Percentiles rank a stretch among this genome's conserved stretches.
Conservation (phyloP, 2,329 filamentous ascomycete species). For the Neurospora crassa region DNA sequence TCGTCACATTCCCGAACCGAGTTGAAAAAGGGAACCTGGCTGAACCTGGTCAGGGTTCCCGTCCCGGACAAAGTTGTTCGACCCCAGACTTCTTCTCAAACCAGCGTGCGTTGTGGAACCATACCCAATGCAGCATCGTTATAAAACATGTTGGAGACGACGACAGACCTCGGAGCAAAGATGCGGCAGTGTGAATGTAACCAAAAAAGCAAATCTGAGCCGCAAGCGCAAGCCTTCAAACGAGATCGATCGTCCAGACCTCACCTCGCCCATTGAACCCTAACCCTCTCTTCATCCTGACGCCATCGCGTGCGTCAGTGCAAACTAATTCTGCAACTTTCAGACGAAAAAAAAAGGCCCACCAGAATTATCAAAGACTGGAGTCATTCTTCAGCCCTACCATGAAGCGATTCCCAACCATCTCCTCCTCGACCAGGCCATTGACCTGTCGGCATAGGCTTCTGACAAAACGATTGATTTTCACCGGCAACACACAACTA, state of each 20-base stretch:
- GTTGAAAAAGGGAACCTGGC: neutral
- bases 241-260: neutral
- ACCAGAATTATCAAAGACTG: neutral
- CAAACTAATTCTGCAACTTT: neutral
- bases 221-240: no score
- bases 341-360: slow-evolving; percentile 1
- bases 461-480: neutral
- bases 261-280: neutral
- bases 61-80: neutral
- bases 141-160: neutral
- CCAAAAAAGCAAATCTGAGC: neutral
- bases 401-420: slow-evolving; percentile 5
- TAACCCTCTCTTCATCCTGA: slow-evolving; percentile 1
- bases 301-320: neutral
- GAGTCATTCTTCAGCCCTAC: slow-evolving; percentile 3
- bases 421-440: slow-evolving; percentile 3
- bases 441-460: neutral
- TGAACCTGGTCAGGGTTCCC: neutral
- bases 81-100: neutral
- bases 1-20: neutral
- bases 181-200: neutral
- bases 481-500: neutral
- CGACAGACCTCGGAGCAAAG: neutral
- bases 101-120: neutral
- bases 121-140: neutral